Evolutionary conservation across 2,329 filamentous ascomycete genomes (phyloP).

Genomic region (Pochonia chlamydosporia): DNA sequence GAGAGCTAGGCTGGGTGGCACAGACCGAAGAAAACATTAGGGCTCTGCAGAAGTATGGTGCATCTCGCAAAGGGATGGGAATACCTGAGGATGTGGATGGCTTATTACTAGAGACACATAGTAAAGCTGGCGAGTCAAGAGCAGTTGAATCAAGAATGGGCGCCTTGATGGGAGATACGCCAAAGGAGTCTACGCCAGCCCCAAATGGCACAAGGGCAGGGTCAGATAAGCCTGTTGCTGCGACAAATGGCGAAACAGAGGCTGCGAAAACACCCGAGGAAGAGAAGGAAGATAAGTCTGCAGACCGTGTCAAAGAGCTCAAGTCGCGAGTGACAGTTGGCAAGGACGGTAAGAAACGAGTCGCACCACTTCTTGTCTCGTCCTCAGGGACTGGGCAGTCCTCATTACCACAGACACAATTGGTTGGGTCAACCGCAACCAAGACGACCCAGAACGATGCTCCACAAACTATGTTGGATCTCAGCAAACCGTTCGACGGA

Average conservation of each 20-base stretch:
- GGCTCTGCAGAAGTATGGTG: conserved; percentile 87
- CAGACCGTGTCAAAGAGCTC: conserved; percentile 52
- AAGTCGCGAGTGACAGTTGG: conserved; percentile 92
- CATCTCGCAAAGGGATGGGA: conserved; percentile 78
- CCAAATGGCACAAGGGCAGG: conserved; percentile 45
- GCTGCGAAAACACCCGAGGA: conserved; percentile 28
- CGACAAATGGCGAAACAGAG: conserved; percentile 33
- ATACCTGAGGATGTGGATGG: conserved; percentile 91
- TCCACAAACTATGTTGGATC: conserved; percentile 77
- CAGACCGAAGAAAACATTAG: conserved; percentile 86
- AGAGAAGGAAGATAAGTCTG: conserved; percentile 47
- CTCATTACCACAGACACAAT: conserved; percentile 79
- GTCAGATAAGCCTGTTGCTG: conserved; percentile 27
- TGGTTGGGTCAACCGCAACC: conserved; percentile 69
- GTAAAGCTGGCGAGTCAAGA: conserved; percentile 83
- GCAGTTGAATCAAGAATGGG: conserved; percentile 95
- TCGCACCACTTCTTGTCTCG: conserved; percentile 85
- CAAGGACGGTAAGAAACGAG: conserved; percentile 94
- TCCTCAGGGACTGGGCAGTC: conserved; percentile 82
- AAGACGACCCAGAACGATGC: conserved; percentile 61
- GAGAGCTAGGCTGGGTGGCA: conserved; percentile 86
- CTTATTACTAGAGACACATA: conserved; percentile 79
- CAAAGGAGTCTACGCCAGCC: conserved; percentile 40
- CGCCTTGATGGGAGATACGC: conserved; percentile 79
- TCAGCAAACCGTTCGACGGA: conserved; percentile 91